Base-by-base conservation (phyloP, 257 asterid species). In the Henckelia pumila region DNA sequence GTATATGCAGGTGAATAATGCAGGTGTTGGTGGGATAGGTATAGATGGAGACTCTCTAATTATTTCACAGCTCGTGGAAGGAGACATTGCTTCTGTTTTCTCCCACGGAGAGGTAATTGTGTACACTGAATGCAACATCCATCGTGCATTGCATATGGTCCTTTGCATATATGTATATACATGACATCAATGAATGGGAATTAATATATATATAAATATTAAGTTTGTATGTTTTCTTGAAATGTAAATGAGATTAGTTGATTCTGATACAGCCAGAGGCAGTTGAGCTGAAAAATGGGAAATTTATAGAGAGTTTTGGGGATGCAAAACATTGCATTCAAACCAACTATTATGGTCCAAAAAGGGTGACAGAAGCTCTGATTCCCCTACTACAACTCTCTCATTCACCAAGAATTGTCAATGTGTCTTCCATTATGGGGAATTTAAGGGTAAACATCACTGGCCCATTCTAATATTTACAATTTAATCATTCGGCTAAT, bases 1-100 rank as follows among this genome's bases (percentile, higher is more conserved):
- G 4, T 3, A 9, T 40, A 44, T 63, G 76, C 68, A 84, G 87
- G 85, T 84, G 70, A 84, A 84, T 64, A 84, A 82, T 80, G 88
- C 90, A 28, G 88, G 84, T 7, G 29, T 70, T 52, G 0, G 2
- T 30, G 90, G 90, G 64, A 25, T 67, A 16, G 37, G 9, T 0
- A 61, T 76, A 59, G 75, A 61, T 1, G 83, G 71, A 7, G 82
- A 80, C 69, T 59, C 20, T 53, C 28, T 23, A 10, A 5, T 67
- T 52, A 3, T 76, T 44, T 47, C 28, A 20, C 72, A 79, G 44
- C 19, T 17, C 6, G 0, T 81, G 1, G 63, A 44, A 35, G 63
- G 40, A 17, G 61, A 71, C 2, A 8, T 0, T 8, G 13, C 33
- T 13, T 3, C 40, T 7, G 7, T 30, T 55, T 1, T 5, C n/a